Evolutionary conservation across 148 eudicot species (phyloP).

Genomic region (Vaccinium corymbosum): DNA sequence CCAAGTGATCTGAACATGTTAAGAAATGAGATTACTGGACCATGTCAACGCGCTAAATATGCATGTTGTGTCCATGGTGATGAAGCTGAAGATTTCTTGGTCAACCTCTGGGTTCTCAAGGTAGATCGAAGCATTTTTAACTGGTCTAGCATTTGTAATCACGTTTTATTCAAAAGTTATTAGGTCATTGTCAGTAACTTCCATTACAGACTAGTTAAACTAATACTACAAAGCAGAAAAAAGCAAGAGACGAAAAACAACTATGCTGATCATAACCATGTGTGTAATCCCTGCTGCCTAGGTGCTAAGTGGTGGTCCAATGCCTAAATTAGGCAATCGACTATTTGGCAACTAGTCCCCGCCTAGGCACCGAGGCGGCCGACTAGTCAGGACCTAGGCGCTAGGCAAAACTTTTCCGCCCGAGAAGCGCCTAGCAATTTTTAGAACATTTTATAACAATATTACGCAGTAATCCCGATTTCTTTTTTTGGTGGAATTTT

Average conservation of each 20-base stretch:
- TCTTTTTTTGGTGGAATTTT: not conserved
- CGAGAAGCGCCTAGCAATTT: too few relatives aligned
- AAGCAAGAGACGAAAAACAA: not conserved
- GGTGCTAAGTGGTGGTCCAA: too few relatives aligned
- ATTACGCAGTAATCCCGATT: not conserved
- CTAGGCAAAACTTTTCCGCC: too few relatives aligned
- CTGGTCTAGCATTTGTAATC: not conserved
- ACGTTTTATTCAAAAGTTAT: not conserved
- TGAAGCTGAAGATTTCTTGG: not conserved
- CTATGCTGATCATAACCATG: not conserved
- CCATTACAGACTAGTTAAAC: not conserved
- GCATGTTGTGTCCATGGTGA: not conserved
- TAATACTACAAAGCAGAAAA: not conserved
- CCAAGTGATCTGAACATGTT: not conserved
- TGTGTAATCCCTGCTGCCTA: too few relatives aligned
- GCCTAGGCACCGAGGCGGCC: too few relatives aligned
- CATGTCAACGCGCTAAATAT: not conserved
- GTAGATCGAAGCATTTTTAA: not conserved
- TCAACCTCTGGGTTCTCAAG: not conserved
- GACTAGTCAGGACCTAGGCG: too few relatives aligned
- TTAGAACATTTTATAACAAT: not conserved
- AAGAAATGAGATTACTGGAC: not conserved
- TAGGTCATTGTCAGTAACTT: not conserved
- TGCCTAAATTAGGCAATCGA: too few relatives aligned
- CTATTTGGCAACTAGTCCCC: too few relatives aligned